phyloP scores from a whole-genome alignment of 163 green algal species.

The Scenedesmus sp. region DNA sequence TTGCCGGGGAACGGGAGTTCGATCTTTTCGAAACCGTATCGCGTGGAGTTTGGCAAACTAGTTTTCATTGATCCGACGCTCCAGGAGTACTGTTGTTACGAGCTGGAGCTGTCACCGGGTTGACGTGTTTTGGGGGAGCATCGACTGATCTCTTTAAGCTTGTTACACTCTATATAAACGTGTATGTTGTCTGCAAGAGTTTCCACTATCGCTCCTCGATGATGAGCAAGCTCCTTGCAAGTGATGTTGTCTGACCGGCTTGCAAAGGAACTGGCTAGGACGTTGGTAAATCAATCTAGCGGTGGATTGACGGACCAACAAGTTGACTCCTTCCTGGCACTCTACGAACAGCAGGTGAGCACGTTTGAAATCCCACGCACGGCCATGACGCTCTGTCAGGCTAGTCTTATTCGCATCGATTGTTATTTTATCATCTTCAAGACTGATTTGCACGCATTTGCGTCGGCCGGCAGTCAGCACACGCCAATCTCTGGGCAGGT shows the following conservation, averaged over 20 bases:
- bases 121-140: too few species aligned
- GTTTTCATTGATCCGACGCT: too few species aligned
- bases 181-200: too few species aligned
- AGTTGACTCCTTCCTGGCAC: neutral
- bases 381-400: neutral
- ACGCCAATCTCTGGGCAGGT: neutral
- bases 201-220: neutral
- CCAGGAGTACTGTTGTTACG: too few species aligned
- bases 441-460: neutral
- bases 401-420: neutral
- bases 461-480: neutral
- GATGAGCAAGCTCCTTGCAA: neutral
- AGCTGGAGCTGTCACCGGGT: too few species aligned
- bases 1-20: too few species aligned
- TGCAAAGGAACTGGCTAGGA: neutral
- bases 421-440: neutral
- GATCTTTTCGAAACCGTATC: too few species aligned
- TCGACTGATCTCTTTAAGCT: too few species aligned
- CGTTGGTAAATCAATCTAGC: neutral
- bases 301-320: neutral
- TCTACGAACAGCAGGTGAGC: neutral
- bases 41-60: too few species aligned
- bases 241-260: slow-evolving; percentile 10
- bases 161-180: too few species aligned
- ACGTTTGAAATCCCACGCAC: neutral